These are phyloP conservation scores for Paraglomus occultum DNA, from an alignment of 192 early-diverging fungal species.

Conservation along the genomic window DNA sequence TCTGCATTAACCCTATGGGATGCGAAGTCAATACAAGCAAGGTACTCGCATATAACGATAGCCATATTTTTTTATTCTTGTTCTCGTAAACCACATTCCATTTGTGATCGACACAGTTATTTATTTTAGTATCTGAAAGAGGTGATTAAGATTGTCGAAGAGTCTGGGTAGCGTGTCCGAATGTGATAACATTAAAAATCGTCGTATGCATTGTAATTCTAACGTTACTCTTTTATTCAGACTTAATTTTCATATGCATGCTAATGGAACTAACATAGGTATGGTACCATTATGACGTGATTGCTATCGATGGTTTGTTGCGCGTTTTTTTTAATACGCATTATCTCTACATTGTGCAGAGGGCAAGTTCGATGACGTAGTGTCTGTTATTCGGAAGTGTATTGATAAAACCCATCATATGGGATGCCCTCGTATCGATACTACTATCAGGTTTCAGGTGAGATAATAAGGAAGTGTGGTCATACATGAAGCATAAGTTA, in stretches of 20 bases:
- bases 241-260: not conserved
- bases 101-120: too few relatives aligned
- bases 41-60: too few relatives aligned
- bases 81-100: too few relatives aligned
- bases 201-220: too few relatives aligned
- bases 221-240: not conserved
- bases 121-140: too few relatives aligned
- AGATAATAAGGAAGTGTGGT: not conserved
- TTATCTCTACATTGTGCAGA: not conserved
- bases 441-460: not conserved
- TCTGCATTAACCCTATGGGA: slow-evolving; percentile 2
- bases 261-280: slow-evolving; percentile 15
- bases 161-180: too few relatives aligned
- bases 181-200: too few relatives aligned
- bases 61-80: not conserved
- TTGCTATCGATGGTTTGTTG: not conserved
- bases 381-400: not conserved
- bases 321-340: not conserved
- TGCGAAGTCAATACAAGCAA: not conserved
- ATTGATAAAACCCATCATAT: slow-evolving; percentile 2
- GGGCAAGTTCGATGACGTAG: not conserved
- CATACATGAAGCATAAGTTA: not conserved
- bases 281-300: not conserved
- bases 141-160: too few relatives aligned
- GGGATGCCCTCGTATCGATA: not conserved